phyloP scores from a whole-genome alignment of 2,329 filamentous ascomycete genomes.

The Bretziella fagacearum region DNA sequence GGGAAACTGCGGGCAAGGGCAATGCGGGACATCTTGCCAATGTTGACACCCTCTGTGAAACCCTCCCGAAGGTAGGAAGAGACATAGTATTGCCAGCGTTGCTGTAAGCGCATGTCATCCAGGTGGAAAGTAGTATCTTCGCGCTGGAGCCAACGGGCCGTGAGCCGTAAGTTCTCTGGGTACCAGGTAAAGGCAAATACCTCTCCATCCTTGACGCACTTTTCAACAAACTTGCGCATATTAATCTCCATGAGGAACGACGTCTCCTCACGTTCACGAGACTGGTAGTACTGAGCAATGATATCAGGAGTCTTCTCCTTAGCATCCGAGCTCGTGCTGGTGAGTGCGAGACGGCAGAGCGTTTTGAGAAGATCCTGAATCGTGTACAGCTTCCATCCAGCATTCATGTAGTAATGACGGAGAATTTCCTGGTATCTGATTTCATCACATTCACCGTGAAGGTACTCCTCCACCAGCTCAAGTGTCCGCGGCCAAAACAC shows the following conservation, averaged over 20 bases:
- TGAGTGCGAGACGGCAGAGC: conserved; percentile 61
- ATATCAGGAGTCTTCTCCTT: conserved; percentile 93
- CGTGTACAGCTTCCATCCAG: conserved; percentile 85
- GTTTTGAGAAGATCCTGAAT: conserved; percentile 76
- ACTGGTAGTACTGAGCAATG: conserved; percentile 68
- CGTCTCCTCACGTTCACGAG: conserved; percentile 66
- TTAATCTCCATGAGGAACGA: conserved; percentile 82
- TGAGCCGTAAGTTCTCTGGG: conserved; percentile 8
- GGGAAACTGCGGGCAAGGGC: conserved; percentile 58
- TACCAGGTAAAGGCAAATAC: conserved; percentile 70
- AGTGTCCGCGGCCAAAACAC: conserved; percentile 77
- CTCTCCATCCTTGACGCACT: conserved; percentile 81
- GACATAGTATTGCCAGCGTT: conserved; percentile 89
- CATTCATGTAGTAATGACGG: conserved; percentile 77
- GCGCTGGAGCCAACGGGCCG: conserved; percentile 50
- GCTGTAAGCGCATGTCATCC: conserved; percentile 69
- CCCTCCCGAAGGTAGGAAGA: conserved; percentile 80
- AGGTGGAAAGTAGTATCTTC: conserved; percentile 67
- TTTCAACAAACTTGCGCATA: conserved; percentile 81
- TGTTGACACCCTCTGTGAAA: conserved; percentile 62
- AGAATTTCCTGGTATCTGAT: conserved; percentile 75
- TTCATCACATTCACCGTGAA: conserved; percentile 68
- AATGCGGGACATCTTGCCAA: conserved; percentile 47
- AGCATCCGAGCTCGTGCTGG: conserved; percentile 68
- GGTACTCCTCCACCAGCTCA: conserved; percentile 69